phyloP scores from a whole-genome alignment of 352 stramenopile species.

The Pythium dissotocum region DNA sequence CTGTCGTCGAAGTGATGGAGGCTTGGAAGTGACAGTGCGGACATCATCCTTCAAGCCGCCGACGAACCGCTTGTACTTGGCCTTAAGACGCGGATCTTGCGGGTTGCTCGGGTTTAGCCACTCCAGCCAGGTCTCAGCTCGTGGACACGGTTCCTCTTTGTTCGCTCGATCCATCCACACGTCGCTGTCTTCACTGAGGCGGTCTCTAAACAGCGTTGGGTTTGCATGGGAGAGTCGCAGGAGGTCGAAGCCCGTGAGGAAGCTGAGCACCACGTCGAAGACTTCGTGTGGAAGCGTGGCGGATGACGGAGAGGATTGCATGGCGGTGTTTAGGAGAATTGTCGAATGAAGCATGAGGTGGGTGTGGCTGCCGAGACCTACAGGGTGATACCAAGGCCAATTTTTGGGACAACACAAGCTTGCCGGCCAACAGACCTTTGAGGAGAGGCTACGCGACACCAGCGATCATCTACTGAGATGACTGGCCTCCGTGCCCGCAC shows the following conservation, averaged over 20 bases:
- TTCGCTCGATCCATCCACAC: background rate
- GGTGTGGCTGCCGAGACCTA: too few relatives aligned
- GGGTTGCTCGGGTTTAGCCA: background rate
- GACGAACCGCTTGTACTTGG: background rate
- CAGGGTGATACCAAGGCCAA: too few relatives aligned
- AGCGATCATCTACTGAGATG: too few relatives aligned
- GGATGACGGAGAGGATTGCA: background rate
- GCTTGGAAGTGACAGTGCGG: background rate
- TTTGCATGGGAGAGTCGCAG: background rate
- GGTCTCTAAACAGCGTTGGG: background rate
- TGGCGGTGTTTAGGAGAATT: background rate
- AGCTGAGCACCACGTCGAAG: background rate
- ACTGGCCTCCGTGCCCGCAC: too few relatives aligned
- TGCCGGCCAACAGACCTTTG: too few relatives aligned
- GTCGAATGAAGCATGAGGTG: background rate
- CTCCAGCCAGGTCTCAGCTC: background rate
- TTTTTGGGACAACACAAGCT: too few relatives aligned
- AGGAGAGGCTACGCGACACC: too few relatives aligned
- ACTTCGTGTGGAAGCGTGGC: background rate
- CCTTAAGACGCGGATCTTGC: background rate
- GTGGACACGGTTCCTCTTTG: background rate
- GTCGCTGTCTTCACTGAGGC: background rate
- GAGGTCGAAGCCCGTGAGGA: background rate
- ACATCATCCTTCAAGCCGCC: background rate
- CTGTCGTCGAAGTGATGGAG: background rate